Evolutionary conservation across 176 grass and related monocot genomes (phyloP), one percentile per base, ranked within the genome.

Genomic region (Oryza brachyantha): DNA sequence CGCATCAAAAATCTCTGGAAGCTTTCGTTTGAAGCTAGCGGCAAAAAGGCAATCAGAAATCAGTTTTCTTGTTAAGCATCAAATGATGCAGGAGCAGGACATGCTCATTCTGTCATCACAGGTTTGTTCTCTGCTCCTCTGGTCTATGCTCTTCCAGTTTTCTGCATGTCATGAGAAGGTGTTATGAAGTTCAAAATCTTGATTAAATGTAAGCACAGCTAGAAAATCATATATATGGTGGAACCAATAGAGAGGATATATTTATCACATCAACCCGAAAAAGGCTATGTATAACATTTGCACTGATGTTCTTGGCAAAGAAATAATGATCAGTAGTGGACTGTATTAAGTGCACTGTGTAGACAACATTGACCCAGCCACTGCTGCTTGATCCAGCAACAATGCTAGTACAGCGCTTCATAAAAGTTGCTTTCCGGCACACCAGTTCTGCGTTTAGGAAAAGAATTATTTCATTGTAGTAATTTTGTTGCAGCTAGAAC

Each of bases 101-200:
- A 25, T 50, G 25, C 7, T 87, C 86, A 94, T 90, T 94, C 91
- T 8, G 78, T 92, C 94, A 94, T 97, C 38, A 90, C 83, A 61
- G 89, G 82, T 48, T 90, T 94, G 87, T 94, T 94, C 80, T 94
- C 91, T 94, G 45, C 89, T n/a, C 91, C 76, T 94, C 88, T 16
- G 86, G 87, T 64, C 67, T 94, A 72, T 97, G 88, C 12, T 97
- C 31, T 32, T 32, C 31, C 31, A 32, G 1, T 32, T 32, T 32
- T 32, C 31, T 32, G n/a, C n/a, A n/a, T n/a, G 31, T 32, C 31
- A 32, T 32, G 31, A 32, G 31, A 32, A 32, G 31, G 31, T 2
- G 31, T 4, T 2, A 32, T 32, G 31, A 32, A 32, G 31, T 32
- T 32, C n/a, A n/a, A n/a, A n/a, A n/a, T n/a, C n/a, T n/a, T n/a